Percentiles rank a stretch among this genome's conserved stretches.
These are phyloP conservation scores for Mucor piriformis DNA, from an alignment of 371 early-diverging fungal species.

Conservation along the genomic window DNA sequence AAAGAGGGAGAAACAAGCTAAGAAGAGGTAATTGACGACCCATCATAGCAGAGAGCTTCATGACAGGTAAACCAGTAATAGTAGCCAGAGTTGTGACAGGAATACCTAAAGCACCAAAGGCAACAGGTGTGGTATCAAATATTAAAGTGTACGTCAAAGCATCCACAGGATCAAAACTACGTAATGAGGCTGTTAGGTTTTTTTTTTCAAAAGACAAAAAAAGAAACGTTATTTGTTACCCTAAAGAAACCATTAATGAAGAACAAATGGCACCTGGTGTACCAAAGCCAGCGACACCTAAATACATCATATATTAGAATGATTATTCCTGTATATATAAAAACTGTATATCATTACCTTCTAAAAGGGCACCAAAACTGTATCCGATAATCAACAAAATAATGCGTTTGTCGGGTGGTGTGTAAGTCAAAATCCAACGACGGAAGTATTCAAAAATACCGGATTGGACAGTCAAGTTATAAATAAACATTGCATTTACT, in stretches of 20 bases:
- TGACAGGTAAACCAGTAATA: constrained; percentile 42
- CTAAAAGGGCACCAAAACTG: constrained; percentile 51
- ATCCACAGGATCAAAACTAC: constrained; percentile 49
- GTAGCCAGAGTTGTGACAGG: constrained; percentile 52
- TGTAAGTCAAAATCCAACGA: constrained; percentile 51
- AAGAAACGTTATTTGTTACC: constrained; percentile 30
- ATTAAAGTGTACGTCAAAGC: constrained; percentile 46
- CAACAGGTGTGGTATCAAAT: constrained; percentile 53
- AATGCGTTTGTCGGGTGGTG: constrained; percentile 50
- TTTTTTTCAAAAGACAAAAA: no score
- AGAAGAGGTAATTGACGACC: constrained; percentile 54
- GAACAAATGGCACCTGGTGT: constrained; percentile 59
- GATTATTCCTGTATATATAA: neutral
- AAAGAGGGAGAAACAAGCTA: constrained; percentile 44
- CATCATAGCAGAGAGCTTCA: constrained; percentile 48
- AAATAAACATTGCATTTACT: constrained; percentile 52
- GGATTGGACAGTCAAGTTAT: constrained; percentile 44
- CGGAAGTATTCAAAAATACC: constrained; percentile 54
- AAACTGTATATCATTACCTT: constrained; percentile 28
- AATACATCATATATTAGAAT: neutral
- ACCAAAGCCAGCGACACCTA: constrained; percentile 56
- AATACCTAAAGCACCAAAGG: constrained; percentile 52
- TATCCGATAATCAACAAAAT: constrained; percentile 46
- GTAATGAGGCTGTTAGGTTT: neutral
- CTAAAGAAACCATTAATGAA: constrained; percentile 51